phyloP scores from a whole-genome alignment of 169 alveolate species.

The Plasmodium gallinaceum region DNA sequence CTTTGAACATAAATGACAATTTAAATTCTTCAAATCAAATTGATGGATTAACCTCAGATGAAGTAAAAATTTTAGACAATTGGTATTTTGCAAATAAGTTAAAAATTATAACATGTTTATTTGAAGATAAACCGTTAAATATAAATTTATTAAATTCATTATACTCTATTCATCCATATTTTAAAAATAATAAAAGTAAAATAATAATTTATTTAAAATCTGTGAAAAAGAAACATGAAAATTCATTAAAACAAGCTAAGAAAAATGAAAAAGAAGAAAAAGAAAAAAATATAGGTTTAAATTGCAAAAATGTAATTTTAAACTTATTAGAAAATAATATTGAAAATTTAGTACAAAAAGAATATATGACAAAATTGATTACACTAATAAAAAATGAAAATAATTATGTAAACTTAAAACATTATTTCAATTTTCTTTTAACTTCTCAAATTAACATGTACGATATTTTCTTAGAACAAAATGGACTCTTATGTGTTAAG shows the following conservation, averaged over 20 bases:
- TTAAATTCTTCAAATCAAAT: conserved; percentile 24
- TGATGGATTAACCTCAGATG: conserved; percentile 38
- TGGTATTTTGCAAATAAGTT: conserved; percentile 68
- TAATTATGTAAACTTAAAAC: conserved; percentile 30
- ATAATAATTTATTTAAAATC: conserved; percentile 47
- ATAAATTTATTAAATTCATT: conserved; percentile 16
- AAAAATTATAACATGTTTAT: conserved; percentile 60
- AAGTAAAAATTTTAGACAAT: conserved; percentile 27
- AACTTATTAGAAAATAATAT: conserved; percentile 13
- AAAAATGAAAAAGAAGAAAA: conserved; percentile 12
- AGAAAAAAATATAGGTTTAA: background rate
- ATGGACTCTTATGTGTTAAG: conserved; percentile 42
- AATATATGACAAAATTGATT: conserved; percentile 32
- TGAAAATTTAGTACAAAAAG: conserved; percentile 31
- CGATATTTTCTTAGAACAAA: conserved; percentile 30
- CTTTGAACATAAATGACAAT: conserved; percentile 44
- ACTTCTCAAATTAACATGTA: conserved; percentile 5
- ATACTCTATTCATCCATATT: conserved; percentile 37
- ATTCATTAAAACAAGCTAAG: conserved; percentile 13
- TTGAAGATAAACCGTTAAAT: conserved; percentile 56
- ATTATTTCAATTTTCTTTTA: conserved; percentile 24
- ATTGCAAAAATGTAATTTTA: conserved; percentile 18
- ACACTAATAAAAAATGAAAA: conserved; percentile 46
- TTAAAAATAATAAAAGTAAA: conserved; percentile 53
- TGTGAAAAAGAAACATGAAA: conserved; percentile 50